These are phyloP conservation scores for Populus hybrid DNA, from an alignment of 441 rosid species.

Conservation along the genomic window DNA sequence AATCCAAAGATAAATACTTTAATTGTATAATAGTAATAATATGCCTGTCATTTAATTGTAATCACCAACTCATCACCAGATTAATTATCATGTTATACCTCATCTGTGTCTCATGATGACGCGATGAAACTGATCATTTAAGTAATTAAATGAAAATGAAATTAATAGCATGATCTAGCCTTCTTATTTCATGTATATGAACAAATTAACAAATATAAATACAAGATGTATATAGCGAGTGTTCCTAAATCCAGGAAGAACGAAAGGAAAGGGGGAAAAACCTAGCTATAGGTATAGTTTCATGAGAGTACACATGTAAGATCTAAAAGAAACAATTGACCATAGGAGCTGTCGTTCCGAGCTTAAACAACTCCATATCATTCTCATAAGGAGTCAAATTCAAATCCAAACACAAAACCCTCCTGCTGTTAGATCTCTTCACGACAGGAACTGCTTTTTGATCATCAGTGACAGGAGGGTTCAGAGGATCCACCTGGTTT, in stretches of 20 bases:
- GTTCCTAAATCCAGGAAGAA: not conserved
- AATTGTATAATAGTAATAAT: too few species aligned
- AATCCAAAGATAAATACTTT: not conserved
- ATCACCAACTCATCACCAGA: not conserved
- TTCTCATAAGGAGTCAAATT: constrained; percentile 68
- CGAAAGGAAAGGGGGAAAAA: not conserved
- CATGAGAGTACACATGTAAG: not conserved
- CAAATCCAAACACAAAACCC: constrained; percentile 59
- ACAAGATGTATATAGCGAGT: not conserved
- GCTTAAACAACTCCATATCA: constrained; percentile 43
- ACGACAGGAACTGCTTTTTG: constrained; percentile 17
- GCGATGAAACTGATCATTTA: not conserved
- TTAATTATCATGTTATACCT: not conserved
- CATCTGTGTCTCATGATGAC: constrained; percentile 9
- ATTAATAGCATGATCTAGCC: not conserved
- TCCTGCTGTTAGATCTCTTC: constrained; percentile 42
- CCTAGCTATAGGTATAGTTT: not conserved
- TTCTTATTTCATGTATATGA: not conserved
- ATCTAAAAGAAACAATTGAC: constrained; percentile 38
- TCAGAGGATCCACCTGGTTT: not conserved
- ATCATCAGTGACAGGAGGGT: not conserved
- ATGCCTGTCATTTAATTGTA: not conserved
- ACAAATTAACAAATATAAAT: constrained; percentile 17
- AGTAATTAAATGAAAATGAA: not conserved
- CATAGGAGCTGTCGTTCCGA: constrained; percentile 27